Percentiles rank a stretch among this genome's conserved stretches.
Evolutionary conservation across 2,329 filamentous ascomycete genomes (phyloP).

Genomic region (Chaetoscypha palmicola): DNA sequence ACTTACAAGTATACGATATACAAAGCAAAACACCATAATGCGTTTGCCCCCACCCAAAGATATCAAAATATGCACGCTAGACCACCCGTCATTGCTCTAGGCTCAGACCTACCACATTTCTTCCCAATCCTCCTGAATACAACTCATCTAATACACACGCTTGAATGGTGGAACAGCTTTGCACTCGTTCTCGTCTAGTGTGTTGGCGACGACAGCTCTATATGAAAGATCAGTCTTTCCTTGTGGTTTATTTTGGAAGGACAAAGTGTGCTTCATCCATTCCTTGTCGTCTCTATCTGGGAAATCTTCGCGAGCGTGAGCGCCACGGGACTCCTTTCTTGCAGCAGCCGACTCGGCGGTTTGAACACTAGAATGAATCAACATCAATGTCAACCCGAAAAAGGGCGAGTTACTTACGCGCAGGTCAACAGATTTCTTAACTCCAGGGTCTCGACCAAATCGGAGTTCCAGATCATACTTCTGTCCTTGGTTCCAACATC

Average conservation of each 20-base stretch:
- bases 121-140: not conserved
- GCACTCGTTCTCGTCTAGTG: constrained; percentile 93
- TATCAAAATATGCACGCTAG: not conserved
- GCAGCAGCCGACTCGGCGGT: constrained; percentile 85
- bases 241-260: constrained; percentile 90
- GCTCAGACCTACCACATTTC: not conserved
- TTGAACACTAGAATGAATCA: constrained; percentile 55
- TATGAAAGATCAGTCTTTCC: constrained; percentile 81
- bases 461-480: constrained; percentile 99
- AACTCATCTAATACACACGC: constrained; percentile 63
- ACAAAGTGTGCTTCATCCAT: constrained; percentile 99
- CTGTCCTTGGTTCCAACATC: constrained; percentile 94
- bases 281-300: constrained; percentile 91
- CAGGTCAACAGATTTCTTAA: constrained; percentile 92
- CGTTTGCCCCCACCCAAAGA: not conserved
- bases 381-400: constrained; percentile 3
- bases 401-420: constrained; percentile 57
- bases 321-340: constrained; percentile 94
- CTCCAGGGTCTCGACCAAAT: constrained; percentile 93
- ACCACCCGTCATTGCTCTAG: not conserved
- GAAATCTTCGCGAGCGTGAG: constrained; percentile 94
- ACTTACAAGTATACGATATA: not conserved
- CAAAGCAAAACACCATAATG: constrained; percentile 1
- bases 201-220: constrained; percentile 72
- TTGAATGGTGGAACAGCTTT: constrained; percentile 95